Evolutionary conservation across 1,284 basidiomycete genomes (phyloP).

Genomic region (Microbotryum intermedium): DNA sequence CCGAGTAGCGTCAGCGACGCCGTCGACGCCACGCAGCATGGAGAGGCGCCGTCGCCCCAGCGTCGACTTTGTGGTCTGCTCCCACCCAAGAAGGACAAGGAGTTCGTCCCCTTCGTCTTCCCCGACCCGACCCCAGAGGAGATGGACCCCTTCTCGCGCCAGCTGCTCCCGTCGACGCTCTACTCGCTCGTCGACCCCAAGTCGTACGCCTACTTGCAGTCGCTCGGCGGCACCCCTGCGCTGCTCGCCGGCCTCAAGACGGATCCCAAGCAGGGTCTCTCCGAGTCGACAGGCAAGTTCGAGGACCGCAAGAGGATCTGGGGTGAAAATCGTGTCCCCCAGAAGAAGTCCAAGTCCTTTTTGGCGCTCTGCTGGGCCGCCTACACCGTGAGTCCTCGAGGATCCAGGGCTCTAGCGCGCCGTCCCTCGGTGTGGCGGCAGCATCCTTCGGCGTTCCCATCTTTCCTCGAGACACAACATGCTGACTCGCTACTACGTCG

Average conservation of each 20-base stretch:
- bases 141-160: slow-evolving; percentile 44
- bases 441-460: no score
- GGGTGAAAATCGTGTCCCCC: slow-evolving; percentile 74
- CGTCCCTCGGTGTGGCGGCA: background rate
- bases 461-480: background rate
- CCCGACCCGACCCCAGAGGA: slow-evolving; percentile 54
- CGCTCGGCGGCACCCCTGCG: slow-evolving; percentile 63
- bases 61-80: no score
- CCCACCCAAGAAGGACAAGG: slow-evolving; percentile 2
- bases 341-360: slow-evolving; percentile 66
- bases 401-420: slow-evolving; percentile 40
- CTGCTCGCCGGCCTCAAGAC: slow-evolving; percentile 56
- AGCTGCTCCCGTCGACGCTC: slow-evolving; percentile 62
- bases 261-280: slow-evolving; percentile 16
- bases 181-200: slow-evolving; percentile 87
- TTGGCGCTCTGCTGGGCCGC: slow-evolving; percentile 86
- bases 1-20: background rate
- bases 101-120: slow-evolving; percentile 30
- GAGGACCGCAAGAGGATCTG: slow-evolving; percentile 65
- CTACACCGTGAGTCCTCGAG: slow-evolving; percentile 61
- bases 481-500: background rate
- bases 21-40: background rate
- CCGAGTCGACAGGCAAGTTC: slow-evolving; percentile 39
- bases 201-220: slow-evolving; percentile 54
- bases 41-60: background rate